A percentile compares a stretch with the other conserved stretches of the same genome.
Conservation (phyloP, 2,329 filamentous ascomycete genomes). For the Pochonia chlamydosporia region DNA sequence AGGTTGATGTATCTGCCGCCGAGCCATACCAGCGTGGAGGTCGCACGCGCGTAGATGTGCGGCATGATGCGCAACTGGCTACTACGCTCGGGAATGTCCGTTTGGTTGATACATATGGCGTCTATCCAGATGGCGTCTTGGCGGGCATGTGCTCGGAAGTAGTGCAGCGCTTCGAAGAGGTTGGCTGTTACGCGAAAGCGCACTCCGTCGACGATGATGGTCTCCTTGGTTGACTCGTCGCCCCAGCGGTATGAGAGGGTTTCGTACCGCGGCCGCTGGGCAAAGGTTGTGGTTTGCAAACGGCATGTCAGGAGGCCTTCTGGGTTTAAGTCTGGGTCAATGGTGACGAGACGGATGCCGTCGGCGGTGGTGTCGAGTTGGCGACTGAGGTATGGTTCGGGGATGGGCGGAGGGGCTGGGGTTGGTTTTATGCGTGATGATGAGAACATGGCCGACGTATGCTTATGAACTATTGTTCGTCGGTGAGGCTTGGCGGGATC, state of each 20-base stretch:
- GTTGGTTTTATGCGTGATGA: too few relatives aligned
- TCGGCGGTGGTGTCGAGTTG: slow-evolving; percentile 4
- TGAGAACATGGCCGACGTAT: too few relatives aligned
- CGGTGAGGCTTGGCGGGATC: too few relatives aligned
- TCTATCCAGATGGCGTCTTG: slow-evolving; percentile 15
- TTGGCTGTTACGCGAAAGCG: slow-evolving; percentile 10
- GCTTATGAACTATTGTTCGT: too few relatives aligned
- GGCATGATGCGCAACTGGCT: slow-evolving; percentile 16
- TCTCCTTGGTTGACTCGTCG: slow-evolving; percentile 6
- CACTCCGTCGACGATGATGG: slow-evolving; percentile 10
- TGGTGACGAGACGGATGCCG: slow-evolving; percentile 10
- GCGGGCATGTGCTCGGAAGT: slow-evolving; percentile 7
- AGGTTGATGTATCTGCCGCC: slow-evolving; percentile 7
- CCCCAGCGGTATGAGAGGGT: slow-evolving; percentile 16
- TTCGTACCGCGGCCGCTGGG: slow-evolving; percentile 10
- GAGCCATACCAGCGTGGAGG: slow-evolving; percentile 14
- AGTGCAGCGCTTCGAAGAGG: slow-evolving; percentile 10
- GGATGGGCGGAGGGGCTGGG: too few relatives aligned
- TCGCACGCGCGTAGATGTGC: slow-evolving; percentile 14
- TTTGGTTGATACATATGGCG: slow-evolving; percentile 14
- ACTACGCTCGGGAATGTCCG: slow-evolving; percentile 11
- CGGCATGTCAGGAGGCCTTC: slow-evolving; percentile 6
- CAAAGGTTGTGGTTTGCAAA: slow-evolving; percentile 8
- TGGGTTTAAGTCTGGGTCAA: slow-evolving; percentile 2
- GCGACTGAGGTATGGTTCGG: slow-evolving; percentile 6